A percentile compares a stretch with the other conserved stretches of the same genome.
Conservation (phyloP, 257 asterid species). For the Solanum clarkiae region DNA sequence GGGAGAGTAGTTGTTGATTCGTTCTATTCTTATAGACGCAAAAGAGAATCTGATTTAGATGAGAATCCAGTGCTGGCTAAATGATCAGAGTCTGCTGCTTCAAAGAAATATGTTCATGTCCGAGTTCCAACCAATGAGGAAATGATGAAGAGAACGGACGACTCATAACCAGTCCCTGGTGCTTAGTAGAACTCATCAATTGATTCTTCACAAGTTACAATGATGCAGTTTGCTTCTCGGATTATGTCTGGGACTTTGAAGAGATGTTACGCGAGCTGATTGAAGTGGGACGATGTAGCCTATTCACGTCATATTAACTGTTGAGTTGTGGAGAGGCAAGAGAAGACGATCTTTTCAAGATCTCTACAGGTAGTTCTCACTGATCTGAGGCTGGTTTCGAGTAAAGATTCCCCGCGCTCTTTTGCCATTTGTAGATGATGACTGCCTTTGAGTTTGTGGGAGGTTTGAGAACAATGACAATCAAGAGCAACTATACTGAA, state of each 20-base stretch:
- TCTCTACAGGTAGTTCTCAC: neutral
- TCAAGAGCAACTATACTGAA: neutral
- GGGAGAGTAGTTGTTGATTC: conserved; percentile 39
- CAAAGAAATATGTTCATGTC: neutral
- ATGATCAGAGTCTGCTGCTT: neutral
- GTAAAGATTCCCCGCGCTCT: neutral
- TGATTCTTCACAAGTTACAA: neutral
- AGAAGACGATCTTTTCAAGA: neutral
- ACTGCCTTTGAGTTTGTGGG: neutral
- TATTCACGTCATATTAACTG: neutral
- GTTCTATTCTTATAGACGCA: conserved; percentile 40
- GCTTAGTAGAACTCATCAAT: neutral
- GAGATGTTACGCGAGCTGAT: neutral
- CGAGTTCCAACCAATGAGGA: neutral
- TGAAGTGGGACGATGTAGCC: neutral
- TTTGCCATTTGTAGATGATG: neutral
- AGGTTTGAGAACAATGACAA: neutral
- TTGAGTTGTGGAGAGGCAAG: neutral
- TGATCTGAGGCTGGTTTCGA: neutral
- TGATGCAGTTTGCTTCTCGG: neutral
- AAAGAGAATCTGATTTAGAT: conserved; percentile 42
- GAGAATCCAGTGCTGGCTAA: neutral
- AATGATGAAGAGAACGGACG: neutral
- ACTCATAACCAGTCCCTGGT: neutral
- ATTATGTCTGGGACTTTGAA: neutral